Evolutionary conservation across 192 early-diverging fungal genomes (phyloP).

Genomic region (Coemansia aciculifera): DNA sequence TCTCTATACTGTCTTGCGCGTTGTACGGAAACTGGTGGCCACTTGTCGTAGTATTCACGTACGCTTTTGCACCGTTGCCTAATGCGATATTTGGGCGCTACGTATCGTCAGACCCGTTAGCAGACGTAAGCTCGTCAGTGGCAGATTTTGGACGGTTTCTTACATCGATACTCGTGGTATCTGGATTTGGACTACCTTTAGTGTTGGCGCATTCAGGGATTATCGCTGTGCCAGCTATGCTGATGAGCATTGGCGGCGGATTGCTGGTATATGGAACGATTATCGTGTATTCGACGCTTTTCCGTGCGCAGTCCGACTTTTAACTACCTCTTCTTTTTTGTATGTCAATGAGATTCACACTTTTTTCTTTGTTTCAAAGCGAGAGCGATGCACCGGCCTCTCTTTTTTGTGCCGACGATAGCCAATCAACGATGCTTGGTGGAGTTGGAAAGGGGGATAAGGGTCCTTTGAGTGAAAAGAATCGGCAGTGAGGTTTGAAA

Average conservation of each 20-base stretch:
- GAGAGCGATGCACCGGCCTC: neutral
- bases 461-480: neutral
- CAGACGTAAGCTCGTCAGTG: constrained; percentile 60
- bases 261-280: constrained; percentile 91
- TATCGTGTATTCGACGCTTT: constrained; percentile 54
- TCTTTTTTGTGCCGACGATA: neutral
- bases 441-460: neutral
- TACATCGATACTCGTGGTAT: constrained; percentile 88
- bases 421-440: neutral
- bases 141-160: constrained; percentile 80
- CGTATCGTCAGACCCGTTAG: constrained; percentile 70
- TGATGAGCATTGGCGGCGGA: constrained; percentile 89
- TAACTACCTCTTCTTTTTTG: constrained; percentile 11
- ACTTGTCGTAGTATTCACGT: constrained; percentile 89
- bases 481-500: neutral
- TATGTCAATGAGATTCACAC: neutral
- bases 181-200: constrained; percentile 81
- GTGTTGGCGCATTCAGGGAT: constrained; percentile 81
- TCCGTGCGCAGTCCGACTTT: constrained; percentile 44
- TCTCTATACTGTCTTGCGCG: constrained; percentile 94
- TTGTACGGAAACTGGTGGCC: constrained; percentile 96
- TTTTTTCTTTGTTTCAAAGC: neutral
- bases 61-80: constrained; percentile 87
- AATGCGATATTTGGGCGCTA: constrained; percentile 82
- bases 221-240: constrained; percentile 82